A percentile compares a stretch with the other conserved stretches of the same genome.
These are phyloP conservation scores for Ceratocystis alfenasii DNA, from an alignment of 2,329 filamentous ascomycete genomes.

Conservation along the genomic window DNA sequence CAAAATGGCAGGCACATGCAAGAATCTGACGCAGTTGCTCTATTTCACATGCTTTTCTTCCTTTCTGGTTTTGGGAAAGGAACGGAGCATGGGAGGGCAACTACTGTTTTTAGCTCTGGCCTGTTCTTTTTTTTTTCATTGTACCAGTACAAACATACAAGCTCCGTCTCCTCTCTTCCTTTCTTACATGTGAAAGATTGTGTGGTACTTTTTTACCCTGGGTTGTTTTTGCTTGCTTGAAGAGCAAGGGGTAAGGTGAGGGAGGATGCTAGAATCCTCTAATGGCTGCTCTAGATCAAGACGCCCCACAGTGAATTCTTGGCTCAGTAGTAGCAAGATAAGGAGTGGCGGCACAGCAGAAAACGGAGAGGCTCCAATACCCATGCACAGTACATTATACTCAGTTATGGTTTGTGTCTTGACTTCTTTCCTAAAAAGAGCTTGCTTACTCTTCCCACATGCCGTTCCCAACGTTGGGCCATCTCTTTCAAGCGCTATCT, in stretches of 20 bases:
- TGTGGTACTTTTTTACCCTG: not conserved
- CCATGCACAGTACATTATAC: not conserved
- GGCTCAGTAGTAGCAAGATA: not conserved
- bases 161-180: not conserved
- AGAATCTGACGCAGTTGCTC: conserved; percentile 13
- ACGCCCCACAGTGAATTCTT: not conserved
- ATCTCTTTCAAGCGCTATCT: not conserved
- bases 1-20: conserved; percentile 3
- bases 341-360: not conserved
- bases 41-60: conserved; percentile 8
- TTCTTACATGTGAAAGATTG: not conserved
- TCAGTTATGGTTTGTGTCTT: not conserved
- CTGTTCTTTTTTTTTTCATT: not conserved
- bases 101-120: not conserved
- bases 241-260: not conserved
- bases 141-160: conserved; percentile 2
- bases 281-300: not conserved
- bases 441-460: not conserved
- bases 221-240: not conserved
- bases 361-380: no score
- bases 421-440: not conserved
- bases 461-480: not conserved
- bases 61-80: not conserved
- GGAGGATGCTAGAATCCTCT: not conserved
- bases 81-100: not conserved